These are phyloP conservation scores for Ustanciosporium gigantosporum DNA, from an alignment of 1,284 basidiomycete species.

Conservation along the genomic window DNA sequence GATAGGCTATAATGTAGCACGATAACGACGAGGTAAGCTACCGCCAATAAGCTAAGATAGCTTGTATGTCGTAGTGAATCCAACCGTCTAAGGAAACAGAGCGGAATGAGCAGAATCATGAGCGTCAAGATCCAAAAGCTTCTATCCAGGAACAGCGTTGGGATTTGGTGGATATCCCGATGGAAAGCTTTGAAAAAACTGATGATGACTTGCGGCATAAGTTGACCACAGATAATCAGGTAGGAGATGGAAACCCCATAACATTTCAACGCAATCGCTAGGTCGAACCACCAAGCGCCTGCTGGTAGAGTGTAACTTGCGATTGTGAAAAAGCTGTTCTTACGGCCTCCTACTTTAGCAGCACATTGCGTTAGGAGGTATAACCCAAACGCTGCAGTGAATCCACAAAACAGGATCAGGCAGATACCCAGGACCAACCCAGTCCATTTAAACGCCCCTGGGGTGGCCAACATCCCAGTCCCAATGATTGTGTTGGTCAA, in stretches of 20 bases:
- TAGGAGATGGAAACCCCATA: constrained; percentile 87
- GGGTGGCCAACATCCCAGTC: constrained; percentile 59
- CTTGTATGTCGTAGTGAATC: constrained; percentile 74
- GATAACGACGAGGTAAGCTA: constrained; percentile 63
- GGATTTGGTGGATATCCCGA: constrained; percentile 35
- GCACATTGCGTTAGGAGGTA: constrained; percentile 88
- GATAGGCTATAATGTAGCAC: constrained; percentile 50
- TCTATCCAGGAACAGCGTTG: constrained; percentile 67
- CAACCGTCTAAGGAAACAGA: constrained; percentile 79
- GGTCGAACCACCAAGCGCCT: constrained; percentile 82
- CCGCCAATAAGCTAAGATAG: constrained; percentile 82
- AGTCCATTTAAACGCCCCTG: constrained; percentile 61
- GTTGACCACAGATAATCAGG: constrained; percentile 61
- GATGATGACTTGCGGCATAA: constrained; percentile 89
- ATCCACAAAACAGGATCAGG: constrained; percentile 84
- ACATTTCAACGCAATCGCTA: constrained; percentile 79
- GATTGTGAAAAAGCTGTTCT: constrained; percentile 48
- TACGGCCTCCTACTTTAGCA: constrained; percentile 67
- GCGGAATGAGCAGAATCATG: constrained; percentile 80
- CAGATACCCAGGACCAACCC: constrained; percentile 72
- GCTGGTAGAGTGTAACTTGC: constrained; percentile 64
- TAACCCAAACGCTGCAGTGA: constrained; percentile 79
- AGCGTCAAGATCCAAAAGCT: constrained; percentile 80
- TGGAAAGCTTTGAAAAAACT: constrained; percentile 67
- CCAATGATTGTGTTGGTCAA: constrained; percentile 61